These are phyloP conservation scores for Globisporangium heterothallicum DNA, from an alignment of 352 stramenopile genomes.

Conservation along the genomic window DNA sequence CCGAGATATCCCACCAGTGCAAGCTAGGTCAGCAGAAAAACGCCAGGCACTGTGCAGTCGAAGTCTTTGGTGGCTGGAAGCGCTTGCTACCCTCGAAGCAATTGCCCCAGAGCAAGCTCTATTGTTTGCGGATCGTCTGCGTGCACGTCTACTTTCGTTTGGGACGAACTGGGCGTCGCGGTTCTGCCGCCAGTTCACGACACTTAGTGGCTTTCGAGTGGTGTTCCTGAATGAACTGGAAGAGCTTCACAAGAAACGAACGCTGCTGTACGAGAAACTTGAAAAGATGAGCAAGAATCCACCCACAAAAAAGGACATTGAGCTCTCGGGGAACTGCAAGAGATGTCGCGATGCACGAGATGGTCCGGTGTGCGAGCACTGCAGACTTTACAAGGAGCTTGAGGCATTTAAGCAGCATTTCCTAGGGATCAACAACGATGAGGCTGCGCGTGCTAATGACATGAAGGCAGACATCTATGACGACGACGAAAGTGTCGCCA, in stretches of 20 bases:
- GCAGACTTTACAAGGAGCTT: slow-evolving; percentile 58
- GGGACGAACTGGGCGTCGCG: slow-evolving; percentile 36
- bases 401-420: slow-evolving; percentile 52
- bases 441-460: not conserved
- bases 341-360: slow-evolving; percentile 53
- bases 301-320: slow-evolving; percentile 41
- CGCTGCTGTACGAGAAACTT: slow-evolving; percentile 28
- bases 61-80: slow-evolving; percentile 43
- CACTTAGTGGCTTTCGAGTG: slow-evolving; percentile 36
- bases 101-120: slow-evolving; percentile 12
- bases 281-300: slow-evolving; percentile 26
- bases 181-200: slow-evolving; percentile 46
- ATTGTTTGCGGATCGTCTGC: slow-evolving; percentile 36
- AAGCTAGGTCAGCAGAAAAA: not conserved
- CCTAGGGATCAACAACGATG: slow-evolving; percentile 36
- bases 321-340: slow-evolving; percentile 59
- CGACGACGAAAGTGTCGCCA: slow-evolving; percentile 4
- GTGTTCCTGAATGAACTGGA: slow-evolving; percentile 49
- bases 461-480: slow-evolving; percentile 8
- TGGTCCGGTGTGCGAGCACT: slow-evolving; percentile 60
- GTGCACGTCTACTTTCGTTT: slow-evolving; percentile 34
- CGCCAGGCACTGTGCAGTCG: slow-evolving; percentile 29
- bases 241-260: slow-evolving; percentile 28
- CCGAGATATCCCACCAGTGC: slow-evolving; percentile 1
- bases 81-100: slow-evolving; percentile 28